Conservation (phyloP, 768 basidiomycete species). For the Boletellus sp. region DNA sequence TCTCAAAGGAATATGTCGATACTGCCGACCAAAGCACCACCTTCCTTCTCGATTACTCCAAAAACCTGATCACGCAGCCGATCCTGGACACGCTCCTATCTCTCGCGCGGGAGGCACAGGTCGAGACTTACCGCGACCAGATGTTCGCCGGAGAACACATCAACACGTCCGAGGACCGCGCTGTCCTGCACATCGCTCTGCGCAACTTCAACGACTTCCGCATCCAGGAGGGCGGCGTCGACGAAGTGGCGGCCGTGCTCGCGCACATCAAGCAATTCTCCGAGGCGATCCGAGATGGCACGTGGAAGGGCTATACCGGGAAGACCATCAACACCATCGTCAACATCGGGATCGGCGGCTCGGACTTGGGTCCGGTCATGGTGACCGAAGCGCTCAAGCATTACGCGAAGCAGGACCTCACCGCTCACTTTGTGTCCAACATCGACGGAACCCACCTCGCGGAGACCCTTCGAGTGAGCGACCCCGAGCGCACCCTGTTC, state of each 20-base stretch:
- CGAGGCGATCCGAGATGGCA: slow-evolving; percentile 76
- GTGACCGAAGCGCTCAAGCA: slow-evolving; percentile 95
- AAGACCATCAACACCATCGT: slow-evolving; percentile 92
- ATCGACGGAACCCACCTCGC: slow-evolving; percentile 98
- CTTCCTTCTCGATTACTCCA: slow-evolving; percentile 94
- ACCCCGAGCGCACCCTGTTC: slow-evolving; percentile 93
- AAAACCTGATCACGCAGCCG: slow-evolving; percentile 88
- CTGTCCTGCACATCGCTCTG: slow-evolving; percentile 92
- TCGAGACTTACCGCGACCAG: slow-evolving; percentile 81
- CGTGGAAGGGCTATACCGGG: slow-evolving; percentile 97
- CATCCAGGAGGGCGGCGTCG: slow-evolving; percentile 76
- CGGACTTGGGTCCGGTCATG: slow-evolving; percentile 98
- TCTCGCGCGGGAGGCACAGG: slow-evolving; percentile 80
- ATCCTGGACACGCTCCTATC: slow-evolving; percentile 74
- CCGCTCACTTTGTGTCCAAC: slow-evolving; percentile 89
- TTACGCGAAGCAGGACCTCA: slow-evolving; percentile 87
- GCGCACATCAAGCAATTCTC: slow-evolving; percentile 90
- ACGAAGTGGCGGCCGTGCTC: slow-evolving; percentile 80
- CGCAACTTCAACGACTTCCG: slow-evolving; percentile 75
- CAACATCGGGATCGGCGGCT: slow-evolving; percentile 98
- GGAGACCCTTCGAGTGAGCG: slow-evolving; percentile 74
- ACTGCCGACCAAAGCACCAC: slow-evolving; percentile 63
- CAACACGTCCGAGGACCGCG: slow-evolving; percentile 97
- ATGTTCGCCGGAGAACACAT: slow-evolving; percentile 97
- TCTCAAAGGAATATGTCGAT: slow-evolving; percentile 73